These are phyloP conservation scores for Arthroderma uncinatum DNA, from an alignment of 2,329 filamentous ascomycete genomes.

Conservation along the genomic window DNA sequence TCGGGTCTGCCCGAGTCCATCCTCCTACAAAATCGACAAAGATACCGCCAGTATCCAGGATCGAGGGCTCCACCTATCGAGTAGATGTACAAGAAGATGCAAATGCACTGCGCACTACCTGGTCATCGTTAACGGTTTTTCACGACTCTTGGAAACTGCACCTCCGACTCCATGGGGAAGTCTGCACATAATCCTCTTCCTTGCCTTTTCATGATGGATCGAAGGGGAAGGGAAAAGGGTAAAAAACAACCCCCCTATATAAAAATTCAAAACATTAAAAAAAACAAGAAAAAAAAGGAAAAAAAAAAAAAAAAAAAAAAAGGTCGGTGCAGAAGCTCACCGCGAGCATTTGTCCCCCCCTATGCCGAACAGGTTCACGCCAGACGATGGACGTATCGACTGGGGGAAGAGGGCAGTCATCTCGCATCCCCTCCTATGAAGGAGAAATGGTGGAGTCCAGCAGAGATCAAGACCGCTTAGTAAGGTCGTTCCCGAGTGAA, in stretches of 20 bases:
- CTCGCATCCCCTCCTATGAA: background rate
- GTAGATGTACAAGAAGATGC: background rate
- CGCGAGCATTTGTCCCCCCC: background rate
- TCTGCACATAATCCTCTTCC: background rate
- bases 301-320: background rate
- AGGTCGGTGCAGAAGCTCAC: constrained; percentile 1
- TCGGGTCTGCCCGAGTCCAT: background rate
- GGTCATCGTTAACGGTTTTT: constrained; percentile 1
- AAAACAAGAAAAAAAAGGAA: background rate
- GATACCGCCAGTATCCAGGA: background rate
- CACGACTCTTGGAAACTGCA: background rate
- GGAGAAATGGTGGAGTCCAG: background rate
- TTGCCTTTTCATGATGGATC: too few species aligned
- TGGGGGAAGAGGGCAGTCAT: background rate
- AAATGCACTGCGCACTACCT: background rate
- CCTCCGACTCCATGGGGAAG: background rate
- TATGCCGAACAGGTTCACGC: background rate
- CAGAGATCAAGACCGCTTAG: background rate
- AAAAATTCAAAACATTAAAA: too few species aligned
- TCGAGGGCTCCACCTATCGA: background rate
- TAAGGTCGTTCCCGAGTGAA: background rate
- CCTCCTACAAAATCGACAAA: background rate
- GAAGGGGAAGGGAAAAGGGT: background rate
- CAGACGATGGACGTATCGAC: background rate
- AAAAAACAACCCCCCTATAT: too few species aligned